Conservation (phyloP, 1,139 yeast genomes). For the Blastobotrys ciferrii region DNA sequence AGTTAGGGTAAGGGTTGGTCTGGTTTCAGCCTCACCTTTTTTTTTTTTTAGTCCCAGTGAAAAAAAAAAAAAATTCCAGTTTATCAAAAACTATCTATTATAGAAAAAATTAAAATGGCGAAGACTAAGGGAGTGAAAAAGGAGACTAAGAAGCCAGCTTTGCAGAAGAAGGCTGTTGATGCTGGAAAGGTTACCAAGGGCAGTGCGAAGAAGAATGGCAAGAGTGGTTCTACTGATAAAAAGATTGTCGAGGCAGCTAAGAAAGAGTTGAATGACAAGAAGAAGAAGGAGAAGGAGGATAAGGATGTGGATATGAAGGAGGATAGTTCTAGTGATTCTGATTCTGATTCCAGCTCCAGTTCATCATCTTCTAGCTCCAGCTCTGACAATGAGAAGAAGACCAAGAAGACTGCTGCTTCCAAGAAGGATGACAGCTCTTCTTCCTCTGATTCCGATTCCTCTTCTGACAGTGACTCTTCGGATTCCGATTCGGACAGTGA, state of each 20-base stretch:
- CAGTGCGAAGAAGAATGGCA: conserved; percentile 12
- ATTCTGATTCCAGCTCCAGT: conserved; percentile 36
- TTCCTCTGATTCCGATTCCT: conserved; percentile 20
- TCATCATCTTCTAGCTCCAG: conserved; percentile 32
- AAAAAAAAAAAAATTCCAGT: conserved; percentile 2
- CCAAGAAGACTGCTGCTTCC: conserved; percentile 16
- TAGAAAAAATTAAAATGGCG: conserved; percentile 18
- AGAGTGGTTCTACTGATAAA: conserved; percentile 3
- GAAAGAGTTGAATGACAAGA: conserved; percentile 27
- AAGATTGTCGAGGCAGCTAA: conserved; percentile 21
- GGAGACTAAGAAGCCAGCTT: conserved; percentile 34
- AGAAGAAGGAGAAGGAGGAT: conserved; percentile 31
- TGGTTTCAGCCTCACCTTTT: conserved; percentile 4
- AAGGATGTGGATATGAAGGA: conserved; percentile 24
- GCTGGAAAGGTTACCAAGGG: conserved; percentile 15
- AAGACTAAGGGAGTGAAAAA: conserved; percentile 28
- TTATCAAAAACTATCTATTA: conserved; percentile 6
- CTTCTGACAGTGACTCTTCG: conserved; percentile 25
- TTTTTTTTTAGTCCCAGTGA: conserved; percentile 8
- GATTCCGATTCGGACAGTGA: conserved; percentile 27
- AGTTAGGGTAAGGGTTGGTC: too few species aligned
- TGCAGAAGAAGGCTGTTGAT: conserved; percentile 29
- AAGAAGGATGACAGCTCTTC: conserved; percentile 19
- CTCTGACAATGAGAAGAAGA: conserved; percentile 24
- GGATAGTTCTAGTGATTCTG: conserved; percentile 27